Conservation (phyloP, 768 basidiomycete genomes). For the Cystobasidium ongulense region DNA sequence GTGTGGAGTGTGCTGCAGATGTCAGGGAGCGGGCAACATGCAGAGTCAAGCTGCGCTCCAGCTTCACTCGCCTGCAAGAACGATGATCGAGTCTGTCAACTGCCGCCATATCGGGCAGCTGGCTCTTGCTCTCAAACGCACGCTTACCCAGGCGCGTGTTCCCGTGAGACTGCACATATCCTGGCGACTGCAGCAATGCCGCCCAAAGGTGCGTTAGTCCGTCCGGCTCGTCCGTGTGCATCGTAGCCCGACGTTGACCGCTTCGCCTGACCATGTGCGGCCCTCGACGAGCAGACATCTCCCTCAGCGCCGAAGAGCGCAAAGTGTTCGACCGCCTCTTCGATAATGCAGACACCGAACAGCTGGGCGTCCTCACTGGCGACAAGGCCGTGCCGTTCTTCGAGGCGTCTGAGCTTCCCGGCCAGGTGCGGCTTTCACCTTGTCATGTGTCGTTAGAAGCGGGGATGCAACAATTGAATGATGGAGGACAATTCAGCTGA, state of each 20-base stretch:
- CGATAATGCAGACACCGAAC: slow-evolving; percentile 61
- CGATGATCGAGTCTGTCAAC: background rate
- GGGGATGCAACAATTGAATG: background rate
- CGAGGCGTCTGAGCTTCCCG: slow-evolving; percentile 68
- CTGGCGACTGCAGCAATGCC: background rate
- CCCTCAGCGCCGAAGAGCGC: slow-evolving; percentile 33
- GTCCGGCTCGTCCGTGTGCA: background rate
- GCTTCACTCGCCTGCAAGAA: background rate
- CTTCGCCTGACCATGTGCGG: background rate
- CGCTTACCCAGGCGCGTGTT: background rate
- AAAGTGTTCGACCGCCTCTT: slow-evolving; percentile 34
- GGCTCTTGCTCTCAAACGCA: background rate
- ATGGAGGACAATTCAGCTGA: background rate
- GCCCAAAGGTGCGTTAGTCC: background rate
- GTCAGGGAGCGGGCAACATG: too few species aligned
- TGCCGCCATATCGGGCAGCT: background rate
- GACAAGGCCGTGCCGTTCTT: slow-evolving; percentile 84
- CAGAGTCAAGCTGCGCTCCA: background rate
- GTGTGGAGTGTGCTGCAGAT: background rate
- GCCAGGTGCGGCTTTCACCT: slow-evolving; percentile 45
- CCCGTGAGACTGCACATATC: background rate
- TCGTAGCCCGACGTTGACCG: background rate
- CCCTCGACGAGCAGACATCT: background rate
- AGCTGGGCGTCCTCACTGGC: slow-evolving; percentile 75
- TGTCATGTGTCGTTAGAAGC: background rate